Evolutionary conservation across 495 filamentous ascomycete species (phyloP), one percentile per base, ranked within the genome.

Genomic region (Aspergillus sparsus): DNA sequence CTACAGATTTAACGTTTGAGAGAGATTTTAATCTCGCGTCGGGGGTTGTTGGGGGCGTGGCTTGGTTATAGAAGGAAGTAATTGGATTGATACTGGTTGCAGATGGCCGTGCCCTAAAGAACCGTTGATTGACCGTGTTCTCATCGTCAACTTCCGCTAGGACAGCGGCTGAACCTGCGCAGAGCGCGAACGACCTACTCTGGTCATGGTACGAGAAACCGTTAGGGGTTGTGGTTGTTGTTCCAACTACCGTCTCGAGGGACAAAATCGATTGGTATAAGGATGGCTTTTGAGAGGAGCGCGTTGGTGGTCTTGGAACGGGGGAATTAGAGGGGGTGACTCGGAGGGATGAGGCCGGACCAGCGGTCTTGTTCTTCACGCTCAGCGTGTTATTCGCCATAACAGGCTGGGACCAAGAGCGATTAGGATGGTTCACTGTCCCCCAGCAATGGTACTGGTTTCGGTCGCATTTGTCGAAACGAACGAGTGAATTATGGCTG

Each of bases 101-200:
- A 21, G 88, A 89, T 9, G 94, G 94, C 49, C 89, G 82, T 34
- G 93, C 95, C 71, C 92, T 82, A 75, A 91, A 97, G 71, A 97
- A 95, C 51, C 91, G 86, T 70, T 98, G 95, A 46, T 80, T 84
- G 60, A 91, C 81, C 36, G 85, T 83, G 33, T 82, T 75, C 32
- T 90, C 80, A 41, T 89, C 87, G 56, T 92, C 87, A 31, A 97
- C 75, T 59, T 89, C 84, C 8, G 90, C 89, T n/a, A 98, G 82
- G 0, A 98, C 91, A 15, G 89, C 94, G n/a, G 91, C 90, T 12
- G 92, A 93, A 42, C 94, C 95, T 9, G 94, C 94, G 61, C 91
- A 92, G 71, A 93, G 91, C 31, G 90, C 93, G 69, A 98, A 96
- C 41, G 82, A 83, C 60, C 77, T 75, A 51, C 82, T 85, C 35